A percentile compares a stretch with the other conserved stretches of the same genome.
Evolutionary conservation across 495 filamentous ascomycete genomes (phyloP).

Genomic region (Penicillium maclennaniae): DNA sequence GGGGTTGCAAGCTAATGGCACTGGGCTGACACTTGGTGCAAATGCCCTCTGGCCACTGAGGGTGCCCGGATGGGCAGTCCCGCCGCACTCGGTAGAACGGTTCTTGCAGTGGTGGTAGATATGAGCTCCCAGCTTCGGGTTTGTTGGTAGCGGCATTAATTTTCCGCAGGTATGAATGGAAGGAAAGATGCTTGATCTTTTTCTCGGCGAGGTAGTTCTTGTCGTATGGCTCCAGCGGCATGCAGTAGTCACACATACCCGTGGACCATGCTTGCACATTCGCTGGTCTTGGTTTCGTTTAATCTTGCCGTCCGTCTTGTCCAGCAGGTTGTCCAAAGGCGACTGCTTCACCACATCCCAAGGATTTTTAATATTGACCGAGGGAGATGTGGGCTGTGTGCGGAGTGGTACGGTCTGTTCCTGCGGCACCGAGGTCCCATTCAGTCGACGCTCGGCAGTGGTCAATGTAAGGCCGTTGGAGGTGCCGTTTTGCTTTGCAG

Average conservation of each 20-base stretch:
- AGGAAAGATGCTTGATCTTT: constrained; percentile 97
- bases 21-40: constrained; percentile 98
- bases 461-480: constrained; percentile 33
- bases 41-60: constrained; percentile 93
- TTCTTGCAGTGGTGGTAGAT: constrained; percentile 92
- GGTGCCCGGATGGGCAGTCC: constrained; percentile 90
- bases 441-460: constrained; percentile 55
- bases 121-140: constrained; percentile 83
- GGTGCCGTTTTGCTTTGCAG: constrained; percentile 48
- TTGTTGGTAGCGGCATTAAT: constrained; percentile 96
- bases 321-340: constrained; percentile 75
- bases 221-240: constrained; percentile 94
- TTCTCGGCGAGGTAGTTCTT: constrained; percentile 80
- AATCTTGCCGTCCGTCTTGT: constrained; percentile 92
- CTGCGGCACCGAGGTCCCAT: constrained; percentile 71
- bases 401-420: constrained; percentile 63
- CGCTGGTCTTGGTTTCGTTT: constrained; percentile 67
- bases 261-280: constrained; percentile 93
- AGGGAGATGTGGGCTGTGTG: constrained; percentile 52
- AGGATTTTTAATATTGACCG: constrained; percentile 71
- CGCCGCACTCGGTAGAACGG: constrained; percentile 86
- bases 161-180: constrained; percentile 91
- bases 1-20: constrained; percentile 90
- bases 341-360: constrained; percentile 92
- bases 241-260: constrained; percentile 99